These are phyloP conservation scores for Fraxinus latifolia DNA, from an alignment of 305 asterid species.

Conservation along the genomic window DNA sequence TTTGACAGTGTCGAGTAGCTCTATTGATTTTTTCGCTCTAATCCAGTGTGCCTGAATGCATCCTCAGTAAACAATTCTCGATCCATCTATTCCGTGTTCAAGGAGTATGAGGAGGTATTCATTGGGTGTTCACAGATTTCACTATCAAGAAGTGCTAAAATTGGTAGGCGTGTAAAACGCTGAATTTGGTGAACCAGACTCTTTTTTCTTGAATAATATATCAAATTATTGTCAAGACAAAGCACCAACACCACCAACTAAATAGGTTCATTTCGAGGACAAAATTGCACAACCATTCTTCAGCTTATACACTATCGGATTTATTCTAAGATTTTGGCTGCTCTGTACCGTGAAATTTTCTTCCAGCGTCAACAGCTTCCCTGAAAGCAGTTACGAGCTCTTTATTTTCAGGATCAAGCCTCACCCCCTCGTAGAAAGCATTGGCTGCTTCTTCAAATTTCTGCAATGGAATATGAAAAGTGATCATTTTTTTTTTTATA, in stretches of 20 bases:
- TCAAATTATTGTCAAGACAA: background rate
- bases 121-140: background rate
- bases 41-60: background rate
- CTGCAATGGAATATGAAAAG: slow-evolving; percentile 35
- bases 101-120: background rate
- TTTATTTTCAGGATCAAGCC: slow-evolving; percentile 71
- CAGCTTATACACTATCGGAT: background rate
- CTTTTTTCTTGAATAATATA: background rate
- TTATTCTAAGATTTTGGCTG: slow-evolving; percentile 30
- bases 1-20: background rate
- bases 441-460: slow-evolving; percentile 92
- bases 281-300: background rate
- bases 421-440: slow-evolving; percentile 87
- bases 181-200: background rate
- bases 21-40: background rate
- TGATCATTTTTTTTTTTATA: too few species aligned
- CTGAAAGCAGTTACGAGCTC: slow-evolving; percentile 94
- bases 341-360: slow-evolving; percentile 41
- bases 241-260: background rate
- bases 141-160: background rate
- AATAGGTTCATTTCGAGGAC: background rate
- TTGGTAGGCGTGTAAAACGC: background rate
- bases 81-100: background rate
- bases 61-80: background rate
- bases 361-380: slow-evolving; percentile 95